Evolutionary conservation across 257 asterid genomes (phyloP).

Genomic region (Solanum pennellii): DNA sequence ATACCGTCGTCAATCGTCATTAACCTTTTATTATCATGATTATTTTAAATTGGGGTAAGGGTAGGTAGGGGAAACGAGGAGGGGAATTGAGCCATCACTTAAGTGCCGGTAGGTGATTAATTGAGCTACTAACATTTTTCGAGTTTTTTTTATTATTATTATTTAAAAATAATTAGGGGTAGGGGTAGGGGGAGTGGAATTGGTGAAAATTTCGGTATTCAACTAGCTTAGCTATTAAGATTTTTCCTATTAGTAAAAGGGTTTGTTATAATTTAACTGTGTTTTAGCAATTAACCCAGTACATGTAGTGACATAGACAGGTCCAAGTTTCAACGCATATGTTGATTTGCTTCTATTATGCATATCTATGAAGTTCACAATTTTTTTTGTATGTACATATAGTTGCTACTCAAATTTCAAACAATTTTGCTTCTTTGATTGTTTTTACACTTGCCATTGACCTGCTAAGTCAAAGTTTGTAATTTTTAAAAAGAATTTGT

Average conservation of each 20-base stretch:
- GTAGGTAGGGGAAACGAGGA: neutral
- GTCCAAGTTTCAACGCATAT: neutral
- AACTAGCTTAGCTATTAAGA: neutral
- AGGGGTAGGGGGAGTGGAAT: neutral
- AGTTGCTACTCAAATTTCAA: neutral
- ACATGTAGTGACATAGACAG: neutral
- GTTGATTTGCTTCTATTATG: neutral
- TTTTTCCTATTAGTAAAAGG: neutral
- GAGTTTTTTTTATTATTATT: neutral
- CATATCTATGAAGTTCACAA: neutral
- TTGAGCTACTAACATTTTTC: neutral
- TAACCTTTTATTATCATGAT: neutral
- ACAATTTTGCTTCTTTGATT: neutral
- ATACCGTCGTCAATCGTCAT: neutral
- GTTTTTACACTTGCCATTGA: neutral
- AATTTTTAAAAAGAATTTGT: neutral
- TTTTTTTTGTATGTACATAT: neutral
- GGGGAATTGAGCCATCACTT: neutral
- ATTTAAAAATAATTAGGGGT: neutral
- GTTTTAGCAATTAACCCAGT: neutral
- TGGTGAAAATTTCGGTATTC: rapidly evolving
- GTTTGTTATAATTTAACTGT: neutral
- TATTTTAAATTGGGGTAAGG: neutral
- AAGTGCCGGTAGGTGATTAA: neutral
- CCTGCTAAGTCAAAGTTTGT: neutral